Conservation (phyloP, 1,284 basidiomycete genomes). For the Butyriboletus appendiculatus region DNA sequence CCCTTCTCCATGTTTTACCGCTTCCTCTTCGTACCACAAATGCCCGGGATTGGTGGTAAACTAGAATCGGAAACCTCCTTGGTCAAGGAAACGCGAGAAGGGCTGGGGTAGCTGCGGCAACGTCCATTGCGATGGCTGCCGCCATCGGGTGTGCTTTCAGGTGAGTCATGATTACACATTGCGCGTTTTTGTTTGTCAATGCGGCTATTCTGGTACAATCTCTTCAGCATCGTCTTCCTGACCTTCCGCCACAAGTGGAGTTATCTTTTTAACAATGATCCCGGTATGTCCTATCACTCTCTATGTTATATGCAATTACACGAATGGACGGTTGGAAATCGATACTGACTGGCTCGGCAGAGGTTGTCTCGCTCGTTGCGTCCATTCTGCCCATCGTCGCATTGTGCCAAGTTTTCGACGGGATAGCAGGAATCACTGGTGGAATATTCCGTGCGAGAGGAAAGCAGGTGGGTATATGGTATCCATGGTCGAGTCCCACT, state of each 20-base stretch:
- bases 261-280: slow-evolving; percentile 84
- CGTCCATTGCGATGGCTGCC: slow-evolving; percentile 64
- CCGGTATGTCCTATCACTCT: slow-evolving; percentile 41
- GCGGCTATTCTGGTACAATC: not conserved
- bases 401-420: slow-evolving; percentile 86
- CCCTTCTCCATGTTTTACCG: not conserved
- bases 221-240: slow-evolving; percentile 63
- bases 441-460: slow-evolving; percentile 82
- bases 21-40: not conserved
- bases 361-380: slow-evolving; percentile 67
- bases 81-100: slow-evolving; percentile 73
- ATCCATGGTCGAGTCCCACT: not conserved
- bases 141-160: slow-evolving; percentile 62
- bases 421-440: slow-evolving; percentile 62
- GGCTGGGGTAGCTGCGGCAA: slow-evolving; percentile 63
- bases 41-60: not conserved
- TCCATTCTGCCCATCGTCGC: slow-evolving; percentile 74
- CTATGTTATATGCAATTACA: not conserved
- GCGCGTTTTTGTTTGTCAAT: not conserved
- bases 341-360: slow-evolving; percentile 32
- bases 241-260: slow-evolving; percentile 76
- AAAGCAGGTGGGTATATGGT: slow-evolving; percentile 52
- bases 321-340: not conserved
- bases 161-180: slow-evolving; percentile 35
- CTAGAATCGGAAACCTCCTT: slow-evolving; percentile 79